Conservation (phyloP, 1,139 yeast species). For the Lodderomyces elongisporus region DNA sequence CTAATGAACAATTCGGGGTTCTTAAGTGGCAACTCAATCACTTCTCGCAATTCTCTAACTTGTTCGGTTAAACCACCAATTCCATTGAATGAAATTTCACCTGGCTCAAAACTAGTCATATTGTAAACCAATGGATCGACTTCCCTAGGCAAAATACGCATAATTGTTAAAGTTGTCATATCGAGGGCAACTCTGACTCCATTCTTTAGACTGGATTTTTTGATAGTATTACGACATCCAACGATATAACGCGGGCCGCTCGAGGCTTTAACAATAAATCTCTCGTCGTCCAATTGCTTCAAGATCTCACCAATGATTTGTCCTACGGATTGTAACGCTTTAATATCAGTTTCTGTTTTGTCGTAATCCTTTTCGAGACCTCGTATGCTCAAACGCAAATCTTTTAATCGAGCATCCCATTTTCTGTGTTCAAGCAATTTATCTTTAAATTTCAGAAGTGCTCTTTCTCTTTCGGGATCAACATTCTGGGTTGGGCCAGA, state of each 20-base stretch:
- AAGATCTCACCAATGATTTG: constrained; percentile 97
- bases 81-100: constrained; percentile 89
- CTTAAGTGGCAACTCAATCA: constrained; percentile 92
- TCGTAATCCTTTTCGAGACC: constrained; percentile 81
- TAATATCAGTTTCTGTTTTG: constrained; percentile 94
- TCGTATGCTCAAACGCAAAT: constrained; percentile 75
- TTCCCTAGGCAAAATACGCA: constrained; percentile 96
- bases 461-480: constrained; percentile 76
- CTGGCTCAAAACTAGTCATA: constrained; percentile 97
- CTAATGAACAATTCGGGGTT: constrained; percentile 94
- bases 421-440: constrained; percentile 89
- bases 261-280: constrained; percentile 94
- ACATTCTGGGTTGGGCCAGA: too few species aligned
- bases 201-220: constrained; percentile 75
- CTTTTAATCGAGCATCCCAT: constrained; percentile 90
- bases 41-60: constrained; percentile 94
- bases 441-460: constrained; percentile 74
- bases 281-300: constrained; percentile 91
- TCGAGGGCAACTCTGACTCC: constrained; percentile 96
- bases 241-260: constrained; percentile 98
- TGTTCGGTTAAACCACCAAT: constrained; percentile 98
- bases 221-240: constrained; percentile 92
- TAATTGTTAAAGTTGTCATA: constrained; percentile 95
- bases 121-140: constrained; percentile 98
- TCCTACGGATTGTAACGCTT: constrained; percentile 95